These are phyloP conservation scores for Salix dunnii DNA, from an alignment of 345 rosid species.

Conservation along the genomic window DNA sequence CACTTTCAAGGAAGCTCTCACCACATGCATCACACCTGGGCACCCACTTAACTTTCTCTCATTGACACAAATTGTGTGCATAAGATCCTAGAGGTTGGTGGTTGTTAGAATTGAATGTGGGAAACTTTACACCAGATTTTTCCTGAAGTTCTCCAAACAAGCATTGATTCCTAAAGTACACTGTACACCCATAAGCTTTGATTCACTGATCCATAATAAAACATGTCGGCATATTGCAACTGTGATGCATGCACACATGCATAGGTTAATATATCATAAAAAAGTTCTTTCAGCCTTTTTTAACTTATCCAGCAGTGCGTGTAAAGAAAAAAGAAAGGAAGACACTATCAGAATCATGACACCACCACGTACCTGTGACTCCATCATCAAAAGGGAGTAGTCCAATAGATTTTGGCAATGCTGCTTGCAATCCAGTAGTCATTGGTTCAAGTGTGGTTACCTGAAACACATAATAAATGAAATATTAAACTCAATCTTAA, in stretches of 20 bases:
- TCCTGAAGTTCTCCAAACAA: neutral
- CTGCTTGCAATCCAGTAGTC: slow-evolving; percentile 86
- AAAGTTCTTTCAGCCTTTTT: neutral
- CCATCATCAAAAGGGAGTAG: slow-evolving; percentile 95
- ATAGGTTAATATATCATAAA: neutral
- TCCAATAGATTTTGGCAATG: slow-evolving; percentile 90
- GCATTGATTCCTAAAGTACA: neutral
- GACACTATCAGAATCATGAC: neutral
- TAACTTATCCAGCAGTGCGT: neutral
- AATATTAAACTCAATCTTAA: slow-evolving; percentile 18
- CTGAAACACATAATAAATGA: slow-evolving; percentile 37
- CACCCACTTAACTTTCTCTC: neutral
- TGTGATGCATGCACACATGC: neutral
- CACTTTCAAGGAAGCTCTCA: neutral
- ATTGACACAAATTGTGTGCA: neutral
- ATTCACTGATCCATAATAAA: neutral
- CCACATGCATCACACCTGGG: neutral
- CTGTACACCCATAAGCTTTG: neutral
- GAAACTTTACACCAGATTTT: neutral
- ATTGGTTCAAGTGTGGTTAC: slow-evolving; percentile 77
- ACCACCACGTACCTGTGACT: slow-evolving; percentile 56
- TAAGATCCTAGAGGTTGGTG: neutral
- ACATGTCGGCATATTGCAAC: neutral
- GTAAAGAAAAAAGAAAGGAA: neutral
- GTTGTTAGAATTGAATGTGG: neutral